Conservation (phyloP, 768 basidiomycete genomes). For the Trichaptum fuscoviolaceum region DNA sequence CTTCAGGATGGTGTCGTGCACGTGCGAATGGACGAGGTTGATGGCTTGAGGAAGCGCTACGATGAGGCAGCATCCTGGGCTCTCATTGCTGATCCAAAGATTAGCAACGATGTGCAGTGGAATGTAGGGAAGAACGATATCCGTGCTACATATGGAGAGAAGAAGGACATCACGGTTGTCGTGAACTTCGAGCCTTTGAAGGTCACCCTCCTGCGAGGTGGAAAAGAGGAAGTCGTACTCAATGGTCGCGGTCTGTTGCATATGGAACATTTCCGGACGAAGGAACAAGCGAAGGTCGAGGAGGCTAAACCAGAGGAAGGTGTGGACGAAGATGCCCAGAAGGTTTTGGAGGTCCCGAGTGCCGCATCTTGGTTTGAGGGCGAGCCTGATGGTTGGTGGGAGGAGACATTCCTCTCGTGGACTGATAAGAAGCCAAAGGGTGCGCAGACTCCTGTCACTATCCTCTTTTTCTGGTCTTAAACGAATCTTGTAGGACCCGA, state of each 20-base stretch:
- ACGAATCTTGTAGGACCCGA: constrained; percentile 69
- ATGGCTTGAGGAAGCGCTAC: constrained; percentile 76
- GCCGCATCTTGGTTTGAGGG: constrained; percentile 83
- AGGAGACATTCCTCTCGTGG: constrained; percentile 83
- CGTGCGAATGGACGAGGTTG: constrained; percentile 89
- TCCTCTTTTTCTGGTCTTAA: neutral
- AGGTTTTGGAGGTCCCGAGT: constrained; percentile 46
- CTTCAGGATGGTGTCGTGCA: constrained; percentile 86
- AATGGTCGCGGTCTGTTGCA: constrained; percentile 89
- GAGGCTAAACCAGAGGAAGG: constrained; percentile 41
- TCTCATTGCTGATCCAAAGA: constrained; percentile 62
- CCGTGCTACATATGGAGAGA: constrained; percentile 58
- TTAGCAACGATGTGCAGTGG: constrained; percentile 61
- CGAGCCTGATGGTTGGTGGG: constrained; percentile 77
- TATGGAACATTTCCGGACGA: constrained; percentile 94
- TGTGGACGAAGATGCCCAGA: constrained; percentile 39
- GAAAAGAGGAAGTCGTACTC: constrained; percentile 79
- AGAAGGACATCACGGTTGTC: constrained; percentile 58
- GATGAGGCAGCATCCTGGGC: constrained; percentile 93
- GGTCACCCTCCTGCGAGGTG: constrained; percentile 64
- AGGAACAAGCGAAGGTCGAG: constrained; percentile 35
- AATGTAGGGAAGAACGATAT: constrained; percentile 57
- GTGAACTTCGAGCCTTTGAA: constrained; percentile 74
- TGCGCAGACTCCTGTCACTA: constrained; percentile 24
- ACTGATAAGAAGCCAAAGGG: constrained; percentile 96